Evolutionary conservation across 2,329 filamentous ascomycete species (phyloP), one percentile per base, ranked within the genome.

Genomic region (Penicillium sp.): DNA sequence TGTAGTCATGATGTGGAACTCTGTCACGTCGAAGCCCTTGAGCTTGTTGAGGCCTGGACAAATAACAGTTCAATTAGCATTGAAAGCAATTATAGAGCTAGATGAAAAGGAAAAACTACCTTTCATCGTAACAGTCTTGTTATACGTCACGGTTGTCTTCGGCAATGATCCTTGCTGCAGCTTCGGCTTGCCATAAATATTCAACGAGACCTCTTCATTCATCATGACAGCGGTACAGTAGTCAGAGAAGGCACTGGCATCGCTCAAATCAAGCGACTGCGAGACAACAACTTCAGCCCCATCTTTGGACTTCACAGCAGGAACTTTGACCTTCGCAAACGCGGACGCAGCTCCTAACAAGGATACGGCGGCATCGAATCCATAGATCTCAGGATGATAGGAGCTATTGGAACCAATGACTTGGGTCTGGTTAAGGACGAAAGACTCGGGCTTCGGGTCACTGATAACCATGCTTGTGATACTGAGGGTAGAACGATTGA

Each of bases 31-130:
- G 68, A 84, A 80, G 27, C 81, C 82, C 33, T 75, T 65, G 11
- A 88, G 78, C 29, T 77, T 76, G 70, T 86, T 85, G n/a, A 87
- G 75, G 2, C 82, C 84, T 86, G 56, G n/a, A 29, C 8, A 8
- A 29, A 8, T 9, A 1, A 19, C 10, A 33, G 7, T 37, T 8
- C 5, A 27, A 33, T 48, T 10, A 41, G 39, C 19, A 41, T 22
- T 10, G 39, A 2, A 22, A 7, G 10, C 6, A 11, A 21, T 22
- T 7, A 3, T 4, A 10, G 16, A 22, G 47, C 31, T 11, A 37
- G 9, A n/a, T 4, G 10, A 5, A 41, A n/a, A 3, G 16, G 21
- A 22, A 47, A 26, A 63, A 68, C 24, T 65, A 85, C 84, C 83
- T 66, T 82, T 84, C 76, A 85, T 80, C n/a, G 75, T 77, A n/a